Conservation (phyloP, 352 stramenopile genomes). For the Phytophthora citricola region DNA sequence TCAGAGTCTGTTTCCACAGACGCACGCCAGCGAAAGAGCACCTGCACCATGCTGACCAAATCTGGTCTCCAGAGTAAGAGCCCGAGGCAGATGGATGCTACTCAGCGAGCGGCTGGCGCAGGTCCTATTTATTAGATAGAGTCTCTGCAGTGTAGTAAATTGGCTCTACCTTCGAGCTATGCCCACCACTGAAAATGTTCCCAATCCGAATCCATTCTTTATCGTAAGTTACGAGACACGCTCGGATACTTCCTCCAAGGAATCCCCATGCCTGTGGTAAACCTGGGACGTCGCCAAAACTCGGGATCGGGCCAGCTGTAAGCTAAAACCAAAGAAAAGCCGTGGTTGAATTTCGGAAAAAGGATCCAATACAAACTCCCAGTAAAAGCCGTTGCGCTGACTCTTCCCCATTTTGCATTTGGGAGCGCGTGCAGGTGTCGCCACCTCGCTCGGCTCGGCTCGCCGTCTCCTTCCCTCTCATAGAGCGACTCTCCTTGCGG, state of each 20-base stretch:
- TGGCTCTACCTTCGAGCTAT: too few relatives aligned
- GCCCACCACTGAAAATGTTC: neutral
- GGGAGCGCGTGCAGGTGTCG: constrained; percentile 12
- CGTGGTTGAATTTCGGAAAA: constrained; percentile 16
- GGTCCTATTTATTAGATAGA: too few relatives aligned
- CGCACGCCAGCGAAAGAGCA: constrained; percentile 3
- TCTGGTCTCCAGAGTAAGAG: constrained; percentile 2
- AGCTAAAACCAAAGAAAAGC: constrained; percentile 4
- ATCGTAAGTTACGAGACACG: constrained; percentile 2
- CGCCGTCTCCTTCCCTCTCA: constrained; percentile 14
- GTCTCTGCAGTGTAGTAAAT: too few relatives aligned
- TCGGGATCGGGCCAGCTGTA: neutral
- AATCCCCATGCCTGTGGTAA: neutral
- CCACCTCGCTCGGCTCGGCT: constrained; percentile 11
- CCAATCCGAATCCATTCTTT: too few relatives aligned
- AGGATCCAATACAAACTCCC: constrained; percentile 8
- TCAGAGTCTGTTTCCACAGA: constrained; percentile 9
- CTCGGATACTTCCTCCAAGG: neutral
- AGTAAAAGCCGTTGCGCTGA: constrained; percentile 21
- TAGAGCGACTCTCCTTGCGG: constrained; percentile 22
- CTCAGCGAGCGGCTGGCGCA: constrained; percentile 5
- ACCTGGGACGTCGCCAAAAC: constrained; percentile 1
- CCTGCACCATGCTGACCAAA: neutral
- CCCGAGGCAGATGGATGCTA: constrained; percentile 16
- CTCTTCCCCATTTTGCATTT: constrained; percentile 18